These are phyloP conservation scores for Aspergillus felis DNA, from an alignment of 2,329 filamentous ascomycete genomes.

Conservation along the genomic window DNA sequence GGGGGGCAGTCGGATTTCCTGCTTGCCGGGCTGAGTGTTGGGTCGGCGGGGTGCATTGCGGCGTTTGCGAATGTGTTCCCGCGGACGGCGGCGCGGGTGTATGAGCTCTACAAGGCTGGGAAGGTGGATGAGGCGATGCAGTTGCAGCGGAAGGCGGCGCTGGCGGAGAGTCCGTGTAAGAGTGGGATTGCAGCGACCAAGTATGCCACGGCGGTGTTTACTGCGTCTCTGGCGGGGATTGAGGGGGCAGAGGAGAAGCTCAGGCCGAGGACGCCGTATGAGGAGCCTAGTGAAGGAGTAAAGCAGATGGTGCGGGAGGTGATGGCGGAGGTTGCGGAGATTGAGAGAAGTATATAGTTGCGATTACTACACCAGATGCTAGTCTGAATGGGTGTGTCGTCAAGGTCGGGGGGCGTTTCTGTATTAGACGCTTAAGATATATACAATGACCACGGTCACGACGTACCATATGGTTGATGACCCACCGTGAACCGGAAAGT, in stretches of 20 bases:
- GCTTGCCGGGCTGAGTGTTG: conserved; percentile 51
- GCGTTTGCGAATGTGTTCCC: conserved; percentile 58
- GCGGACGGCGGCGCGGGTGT: conserved; percentile 55
- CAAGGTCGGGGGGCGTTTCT: too few species aligned
- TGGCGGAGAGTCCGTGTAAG: conserved; percentile 65
- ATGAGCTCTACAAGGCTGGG: conserved; percentile 57
- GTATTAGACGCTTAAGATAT: too few species aligned
- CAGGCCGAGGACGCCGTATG: conserved; percentile 60
- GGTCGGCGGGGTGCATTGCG: conserved; percentile 54
- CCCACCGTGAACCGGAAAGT: too few species aligned
- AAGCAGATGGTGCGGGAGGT: conserved; percentile 41
- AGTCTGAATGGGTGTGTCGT: too few species aligned
- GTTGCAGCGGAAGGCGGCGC: conserved; percentile 58
- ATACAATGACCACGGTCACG: too few species aligned
- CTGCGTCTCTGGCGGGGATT: conserved; percentile 57
- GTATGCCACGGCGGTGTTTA: conserved; percentile 61
- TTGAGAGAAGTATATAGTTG: conserved; percentile 30
- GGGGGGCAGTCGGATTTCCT: conserved; percentile 72
- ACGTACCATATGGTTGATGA: too few species aligned
- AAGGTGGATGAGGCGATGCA: conserved; percentile 56
- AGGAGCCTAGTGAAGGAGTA: conserved; percentile 41
- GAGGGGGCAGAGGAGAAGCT: conserved; percentile 56
- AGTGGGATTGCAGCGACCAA: conserved; percentile 65
- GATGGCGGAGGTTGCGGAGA: conserved; percentile 39
- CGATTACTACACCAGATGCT: not conserved